phyloP scores from a whole-genome alignment of 306 rosid genomes.

The Mucuna pruriens region DNA sequence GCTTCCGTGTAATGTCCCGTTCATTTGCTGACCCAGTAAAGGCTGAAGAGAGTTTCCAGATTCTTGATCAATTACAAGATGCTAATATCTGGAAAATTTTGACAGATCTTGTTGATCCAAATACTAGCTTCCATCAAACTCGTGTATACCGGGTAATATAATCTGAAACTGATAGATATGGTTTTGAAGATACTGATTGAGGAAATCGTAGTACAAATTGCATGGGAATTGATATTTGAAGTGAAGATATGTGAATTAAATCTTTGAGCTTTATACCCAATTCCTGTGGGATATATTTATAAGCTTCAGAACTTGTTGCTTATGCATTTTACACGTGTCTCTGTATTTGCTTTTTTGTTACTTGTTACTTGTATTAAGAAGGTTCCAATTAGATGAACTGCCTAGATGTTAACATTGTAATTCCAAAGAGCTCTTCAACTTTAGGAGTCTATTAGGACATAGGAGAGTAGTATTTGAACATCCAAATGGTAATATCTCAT shows the following conservation, averaged over 20 bases:
- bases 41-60: conserved; percentile 91
- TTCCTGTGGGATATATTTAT: conserved; percentile 7
- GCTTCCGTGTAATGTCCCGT: conserved; percentile 91
- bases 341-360: neutral
- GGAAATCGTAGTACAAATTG: conserved; percentile 22
- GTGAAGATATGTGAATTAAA: conserved; percentile 15
- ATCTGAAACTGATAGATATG: conserved; percentile 32
- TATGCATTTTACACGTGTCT: neutral
- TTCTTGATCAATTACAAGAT: conserved; percentile 91
- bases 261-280: conserved; percentile 6
- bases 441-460: neutral
- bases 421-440: neutral
- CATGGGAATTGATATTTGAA: neutral
- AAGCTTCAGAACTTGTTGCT: conserved; percentile 36
- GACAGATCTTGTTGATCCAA: conserved; percentile 81
- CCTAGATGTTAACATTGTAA: conserved; percentile 11
- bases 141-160: conserved; percentile 62
- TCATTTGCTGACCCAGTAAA: conserved; percentile 85
- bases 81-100: conserved; percentile 89
- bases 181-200: conserved; percentile 16
- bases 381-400: neutral
- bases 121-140: conserved; percentile 76
- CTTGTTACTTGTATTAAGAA: neutral
- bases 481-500: neutral
- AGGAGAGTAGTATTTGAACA: conserved; percentile 30